Conservation (phyloP, 2,329 filamentous ascomycete species). For the Zasmidium cellare region DNA sequence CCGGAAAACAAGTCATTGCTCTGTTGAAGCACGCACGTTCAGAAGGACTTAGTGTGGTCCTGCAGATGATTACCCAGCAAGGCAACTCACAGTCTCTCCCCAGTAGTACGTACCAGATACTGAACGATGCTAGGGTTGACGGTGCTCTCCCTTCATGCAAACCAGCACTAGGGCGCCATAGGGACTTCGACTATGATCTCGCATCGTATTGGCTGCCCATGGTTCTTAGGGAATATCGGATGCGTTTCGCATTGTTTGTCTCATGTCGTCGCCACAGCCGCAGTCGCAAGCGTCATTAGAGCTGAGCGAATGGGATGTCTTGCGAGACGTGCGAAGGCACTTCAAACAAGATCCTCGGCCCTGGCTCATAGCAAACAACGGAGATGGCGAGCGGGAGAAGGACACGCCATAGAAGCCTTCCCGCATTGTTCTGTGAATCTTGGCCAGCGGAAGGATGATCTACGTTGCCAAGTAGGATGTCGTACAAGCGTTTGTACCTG, state of each 20-base stretch:
- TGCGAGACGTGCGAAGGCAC: neutral
- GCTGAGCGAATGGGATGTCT: slow-evolving; percentile 1
- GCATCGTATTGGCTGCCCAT: slow-evolving; percentile 13
- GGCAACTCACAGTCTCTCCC: slow-evolving; percentile 11
- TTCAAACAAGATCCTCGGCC: neutral
- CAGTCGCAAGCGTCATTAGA: neutral
- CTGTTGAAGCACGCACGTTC: neutral
- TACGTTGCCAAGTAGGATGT: slow-evolving; percentile 4
- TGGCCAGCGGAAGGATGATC: slow-evolving; percentile 6
- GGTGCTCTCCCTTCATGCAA: neutral
- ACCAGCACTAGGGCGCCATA: neutral
- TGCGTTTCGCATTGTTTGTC: slow-evolving; percentile 13
- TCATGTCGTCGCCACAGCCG: neutral
- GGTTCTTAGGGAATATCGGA: slow-evolving; percentile 14
- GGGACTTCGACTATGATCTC: neutral
- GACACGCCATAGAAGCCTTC: slow-evolving; percentile 7
- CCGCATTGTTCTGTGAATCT: slow-evolving; percentile 2
- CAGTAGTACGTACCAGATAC: neutral
- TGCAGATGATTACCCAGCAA: slow-evolving; percentile 16
- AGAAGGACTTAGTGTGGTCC: neutral
- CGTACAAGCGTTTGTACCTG: neutral
- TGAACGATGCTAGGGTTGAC: neutral
- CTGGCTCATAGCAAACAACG: neutral
- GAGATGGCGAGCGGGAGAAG: slow-evolving; percentile 1
- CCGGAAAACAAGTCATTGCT: neutral